Evolutionary conservation across 2,329 filamentous ascomycete species (phyloP), one percentile per base, ranked within the genome.

Genomic region (Ophiostoma sp.): DNA sequence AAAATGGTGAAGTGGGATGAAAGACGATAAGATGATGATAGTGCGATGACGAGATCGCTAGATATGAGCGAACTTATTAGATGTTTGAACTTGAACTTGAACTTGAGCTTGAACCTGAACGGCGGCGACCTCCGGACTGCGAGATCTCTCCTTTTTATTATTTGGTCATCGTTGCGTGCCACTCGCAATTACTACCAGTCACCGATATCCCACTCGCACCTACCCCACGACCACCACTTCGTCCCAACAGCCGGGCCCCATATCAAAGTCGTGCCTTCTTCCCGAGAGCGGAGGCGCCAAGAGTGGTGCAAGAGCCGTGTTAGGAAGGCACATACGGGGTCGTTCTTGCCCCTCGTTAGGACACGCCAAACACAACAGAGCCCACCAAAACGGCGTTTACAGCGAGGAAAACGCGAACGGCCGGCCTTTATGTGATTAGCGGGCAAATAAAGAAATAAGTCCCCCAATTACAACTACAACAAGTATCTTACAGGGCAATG

Each of bases 281-380:
- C 48, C 61, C 71, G 71, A 72, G 48, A 72, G 71, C 71, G 71
- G 71, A 72, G 71, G 57, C 31, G 59, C 28, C 57, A 25, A 61
- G 31, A 42, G 25, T 69, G 48, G 66, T 55, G 66, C 66, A 68
- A 69, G 28, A 55, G 15, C 66, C 48, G 48, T 39, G 45, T 55
- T 69, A 55, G 66, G 68, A 42, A 70, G 68, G 68, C 68, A 59
- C 50, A 48, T 31, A 68, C 42, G 57, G 42, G 42, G 64, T 68
- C 28, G 42, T 22, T 19, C 1, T 68, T 68, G 64, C 64, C 64
- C 39, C 25, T 50, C 42, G n/a, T n/a, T n/a, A n/a, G n/a, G n/a
- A n/a, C n/a, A n/a, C n/a, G 22, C 61, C 22, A 22, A n/a, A 52
- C n/a, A 22, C 22, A 25, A 19, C 50, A 52, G 7, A 22, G 15